Conservation (phyloP, 768 basidiomycete genomes). For the Boletus huronensis region DNA sequence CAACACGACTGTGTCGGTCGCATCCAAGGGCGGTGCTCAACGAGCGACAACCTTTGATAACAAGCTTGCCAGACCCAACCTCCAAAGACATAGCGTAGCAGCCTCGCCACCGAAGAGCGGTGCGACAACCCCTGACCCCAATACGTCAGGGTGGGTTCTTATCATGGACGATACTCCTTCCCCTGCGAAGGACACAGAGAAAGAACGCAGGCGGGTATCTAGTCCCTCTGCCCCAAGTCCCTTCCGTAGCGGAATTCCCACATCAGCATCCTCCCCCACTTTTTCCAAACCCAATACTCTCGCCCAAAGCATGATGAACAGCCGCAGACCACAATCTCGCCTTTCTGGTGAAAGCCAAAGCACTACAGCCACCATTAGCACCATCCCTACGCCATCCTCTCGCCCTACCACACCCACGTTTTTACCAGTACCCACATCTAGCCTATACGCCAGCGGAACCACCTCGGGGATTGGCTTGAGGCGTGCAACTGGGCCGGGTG, state of each 20-base stretch:
- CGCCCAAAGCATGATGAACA: constrained; percentile 43
- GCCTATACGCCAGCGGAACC: constrained; percentile 41
- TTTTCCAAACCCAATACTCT: constrained; percentile 40
- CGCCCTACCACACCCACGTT: constrained; percentile 76
- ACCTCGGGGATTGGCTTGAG: constrained; percentile 47
- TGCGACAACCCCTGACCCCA: constrained; percentile 44
- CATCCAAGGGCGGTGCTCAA: constrained; percentile 15
- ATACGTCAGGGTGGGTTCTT: constrained; percentile 80
- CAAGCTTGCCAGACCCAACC: constrained; percentile 21
- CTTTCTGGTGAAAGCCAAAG: constrained; percentile 60
- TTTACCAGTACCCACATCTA: constrained; percentile 61
- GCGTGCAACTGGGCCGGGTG: constrained; percentile 52
- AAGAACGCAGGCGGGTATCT: constrained; percentile 56
- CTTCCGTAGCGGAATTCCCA: constrained; percentile 47
- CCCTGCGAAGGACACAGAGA: constrained; percentile 54
- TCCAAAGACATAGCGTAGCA: constrained; percentile 45
- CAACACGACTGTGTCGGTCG: constrained; percentile 36
- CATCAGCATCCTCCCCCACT: constrained; percentile 46
- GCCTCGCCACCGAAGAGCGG: constrained; percentile 39
- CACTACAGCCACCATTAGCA: constrained; percentile 54
- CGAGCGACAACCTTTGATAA: constrained; percentile 18
- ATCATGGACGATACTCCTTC: constrained; percentile 87
- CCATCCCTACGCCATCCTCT: constrained; percentile 63
- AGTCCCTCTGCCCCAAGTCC: constrained; percentile 58
- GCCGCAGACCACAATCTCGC: constrained; percentile 68